Evolutionary conservation across 2,329 filamentous ascomycete genomes (phyloP), one percentile per base, ranked within the genome.

Genomic region (Davidsoniella neocaledoniae): DNA sequence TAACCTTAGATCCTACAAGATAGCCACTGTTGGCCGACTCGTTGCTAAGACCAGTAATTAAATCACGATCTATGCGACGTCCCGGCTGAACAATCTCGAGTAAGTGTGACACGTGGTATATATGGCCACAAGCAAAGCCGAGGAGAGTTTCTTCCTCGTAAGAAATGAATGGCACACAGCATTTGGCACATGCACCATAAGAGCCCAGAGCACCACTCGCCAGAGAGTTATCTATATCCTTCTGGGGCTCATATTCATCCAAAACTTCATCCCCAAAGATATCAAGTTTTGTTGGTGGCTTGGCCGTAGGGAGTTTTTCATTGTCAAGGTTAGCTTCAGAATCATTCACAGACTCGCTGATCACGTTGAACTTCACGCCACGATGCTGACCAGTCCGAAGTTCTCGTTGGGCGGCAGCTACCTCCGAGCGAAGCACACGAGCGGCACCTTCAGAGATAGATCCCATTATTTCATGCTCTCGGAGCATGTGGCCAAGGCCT

Each of bases 381-480:
- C 79, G 83, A 46, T 81, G 79, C 61, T 93, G 85, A 0, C 90
- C 87, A 12, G 71, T 77, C 0, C 90, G 77, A 17, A 96, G 69
- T 3, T 78, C 79, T 46, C 81, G 81, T 74, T 96, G 94, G 1
- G 84, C 86, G 4, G 76, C 72, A 0, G 82, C 81, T 0, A 98
- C 90, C 64, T 98, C 91, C 51, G 88, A 86, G 46, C 83, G 73
- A 40, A 96, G 69, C 0, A 96, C 88, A 49, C 78, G 77, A 0
- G 91, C 88, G 3, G 93, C 91, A 1, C 91, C 91, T 41, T 83
- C 81, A 55, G 83, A 90, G 60, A 98, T 95, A 57, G 83, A 91
- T 61, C 85, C 79, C 65, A 96, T 91, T 42, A 98, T 84, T 60
- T 96, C 91, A 61, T 95, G 88, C 64, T 98, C 91, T 57, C 90